Evolutionary conservation across 2,329 filamentous ascomycete species (phyloP), one percentile per base, ranked within the genome.

Genomic region (Lecanosticta acicola): DNA sequence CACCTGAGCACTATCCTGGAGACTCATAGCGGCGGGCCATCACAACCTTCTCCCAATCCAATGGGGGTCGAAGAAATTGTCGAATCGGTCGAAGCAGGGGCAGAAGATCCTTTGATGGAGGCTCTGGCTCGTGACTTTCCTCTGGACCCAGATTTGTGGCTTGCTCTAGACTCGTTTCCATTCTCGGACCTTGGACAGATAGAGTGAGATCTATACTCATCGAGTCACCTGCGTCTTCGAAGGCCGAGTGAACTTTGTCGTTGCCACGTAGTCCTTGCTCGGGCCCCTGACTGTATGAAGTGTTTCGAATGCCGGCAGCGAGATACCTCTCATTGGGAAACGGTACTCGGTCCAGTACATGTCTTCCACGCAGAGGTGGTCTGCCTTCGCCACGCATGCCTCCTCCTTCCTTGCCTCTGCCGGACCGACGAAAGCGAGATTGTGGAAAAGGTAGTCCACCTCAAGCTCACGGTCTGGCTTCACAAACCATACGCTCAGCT

Each of bases 391-490:
- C 26, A 70, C 63, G 78, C 83, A 87, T 0, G 75, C 76, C 43
- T 67, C 67, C 0, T 63, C 57, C 0, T 61, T 53, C 3, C 62
- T 59, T 2, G 63, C 54, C 3, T 63, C 60, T 1, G 56, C 57
- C 0, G 71, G 68, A 7, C 69, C 53, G 17, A 69, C 48, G 54
- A 89, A 85, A 39, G 80, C 71, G 24, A 89, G 68, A 50, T 81
- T 75, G 57, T 89, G 84, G 64, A 89, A 90, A 16, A 88, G 68
- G 54, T 87, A 84, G 58, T 87, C 84, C 0, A 81, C 81, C 11
- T 74, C 73, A 44, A 71, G 71, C 13, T 72, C 66, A 49, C 86
- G 81, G 13, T 84, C 78, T 5, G 59, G 57, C 52, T 81, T 80
- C 32, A 80, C 80, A 56, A 89, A 89, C 85, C 85, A 90, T 1